Conservation (phyloP, 2,329 filamentous ascomycete species). For the Talaromyces sp. region DNA sequence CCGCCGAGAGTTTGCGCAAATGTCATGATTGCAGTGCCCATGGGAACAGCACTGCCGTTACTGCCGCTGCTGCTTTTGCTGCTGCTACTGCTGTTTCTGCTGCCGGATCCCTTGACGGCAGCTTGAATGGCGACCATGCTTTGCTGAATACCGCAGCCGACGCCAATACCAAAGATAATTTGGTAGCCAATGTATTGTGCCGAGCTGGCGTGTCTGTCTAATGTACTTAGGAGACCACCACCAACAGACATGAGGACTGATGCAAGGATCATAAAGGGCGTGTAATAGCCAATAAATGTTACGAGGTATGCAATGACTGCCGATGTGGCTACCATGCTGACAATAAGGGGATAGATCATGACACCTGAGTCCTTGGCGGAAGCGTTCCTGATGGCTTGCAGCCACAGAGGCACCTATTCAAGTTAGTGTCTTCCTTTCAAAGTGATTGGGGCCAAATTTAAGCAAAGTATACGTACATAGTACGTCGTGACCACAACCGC, state of each 20-base stretch:
- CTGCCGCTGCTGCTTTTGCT: background rate
- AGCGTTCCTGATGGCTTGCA: constrained; percentile 32
- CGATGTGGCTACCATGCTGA: constrained; percentile 23
- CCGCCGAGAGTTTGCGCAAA: constrained; percentile 35
- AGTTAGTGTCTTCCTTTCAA: constrained; percentile 13
- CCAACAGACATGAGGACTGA: constrained; percentile 21
- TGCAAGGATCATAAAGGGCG: constrained; percentile 22
- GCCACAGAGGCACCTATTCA: constrained; percentile 19
- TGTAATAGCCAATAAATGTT: constrained; percentile 20
- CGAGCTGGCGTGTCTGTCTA: constrained; percentile 17
- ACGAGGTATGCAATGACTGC: constrained; percentile 22
- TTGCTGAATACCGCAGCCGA: constrained; percentile 23
- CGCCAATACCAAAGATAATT: constrained; percentile 17
- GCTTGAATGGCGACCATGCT: constrained; percentile 29
- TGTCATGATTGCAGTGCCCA: constrained; percentile 27
- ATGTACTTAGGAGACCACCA: constrained; percentile 26
- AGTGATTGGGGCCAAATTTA: background rate
- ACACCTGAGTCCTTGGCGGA: constrained; percentile 33
- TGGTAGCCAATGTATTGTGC: constrained; percentile 20
- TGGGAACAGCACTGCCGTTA: constrained; percentile 17
- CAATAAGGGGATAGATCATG: constrained; percentile 35
- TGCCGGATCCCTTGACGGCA: constrained; percentile 21
- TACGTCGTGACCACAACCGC: constrained; percentile 11
- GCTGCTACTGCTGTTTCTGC: background rate
- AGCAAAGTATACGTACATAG: constrained; percentile 11